Evolutionary conservation across 805 yeast genomes (phyloP).

Genomic region (Ogataea saltuana): DNA sequence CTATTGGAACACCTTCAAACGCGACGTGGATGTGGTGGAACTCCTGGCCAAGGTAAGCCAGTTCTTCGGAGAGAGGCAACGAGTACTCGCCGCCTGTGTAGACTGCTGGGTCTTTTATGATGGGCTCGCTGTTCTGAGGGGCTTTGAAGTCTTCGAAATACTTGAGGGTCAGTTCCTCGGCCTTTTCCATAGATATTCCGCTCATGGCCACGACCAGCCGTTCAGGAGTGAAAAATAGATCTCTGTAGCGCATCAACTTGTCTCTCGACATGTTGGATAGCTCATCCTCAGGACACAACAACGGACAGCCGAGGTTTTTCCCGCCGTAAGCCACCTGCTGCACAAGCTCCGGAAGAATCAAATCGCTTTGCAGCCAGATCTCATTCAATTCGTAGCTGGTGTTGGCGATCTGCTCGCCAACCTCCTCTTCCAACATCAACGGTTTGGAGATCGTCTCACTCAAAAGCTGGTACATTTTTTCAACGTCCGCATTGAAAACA

Average conservation of each 20-base stretch:
- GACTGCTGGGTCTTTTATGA: slow-evolving; percentile 40
- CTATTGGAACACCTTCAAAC: slow-evolving; percentile 83
- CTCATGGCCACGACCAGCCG: slow-evolving; percentile 83
- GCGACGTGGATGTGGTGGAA: slow-evolving; percentile 84
- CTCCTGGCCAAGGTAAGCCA: slow-evolving; percentile 68
- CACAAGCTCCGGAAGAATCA: slow-evolving; percentile 84
- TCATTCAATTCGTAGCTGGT: slow-evolving; percentile 83
- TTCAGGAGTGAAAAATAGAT: slow-evolving; percentile 71
- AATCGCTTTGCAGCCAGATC: slow-evolving; percentile 78
- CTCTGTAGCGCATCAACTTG: slow-evolving; percentile 58
- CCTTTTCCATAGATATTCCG: slow-evolving; percentile 74
- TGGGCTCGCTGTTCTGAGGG: slow-evolving; percentile 23
- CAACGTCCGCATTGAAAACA: slow-evolving; percentile 84
- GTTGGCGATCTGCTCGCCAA: slow-evolving; percentile 69
- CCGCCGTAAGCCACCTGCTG: slow-evolving; percentile 77
- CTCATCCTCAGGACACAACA: slow-evolving; percentile 75
- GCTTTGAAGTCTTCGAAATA: slow-evolving; percentile 64
- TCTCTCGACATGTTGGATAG: slow-evolving; percentile 54
- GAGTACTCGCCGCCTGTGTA: slow-evolving; percentile 63
- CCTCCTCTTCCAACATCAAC: slow-evolving; percentile 62
- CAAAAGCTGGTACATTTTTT: slow-evolving; percentile 71
- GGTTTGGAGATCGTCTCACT: slow-evolving; percentile 81
- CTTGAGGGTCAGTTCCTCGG: slow-evolving; percentile 60
- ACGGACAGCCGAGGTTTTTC: slow-evolving; percentile 81
- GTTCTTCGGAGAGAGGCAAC: slow-evolving; percentile 52